Base-by-base conservation (phyloP, 192 early-diverging fungal genomes). In the Entophlyctis helioformis region DNA sequence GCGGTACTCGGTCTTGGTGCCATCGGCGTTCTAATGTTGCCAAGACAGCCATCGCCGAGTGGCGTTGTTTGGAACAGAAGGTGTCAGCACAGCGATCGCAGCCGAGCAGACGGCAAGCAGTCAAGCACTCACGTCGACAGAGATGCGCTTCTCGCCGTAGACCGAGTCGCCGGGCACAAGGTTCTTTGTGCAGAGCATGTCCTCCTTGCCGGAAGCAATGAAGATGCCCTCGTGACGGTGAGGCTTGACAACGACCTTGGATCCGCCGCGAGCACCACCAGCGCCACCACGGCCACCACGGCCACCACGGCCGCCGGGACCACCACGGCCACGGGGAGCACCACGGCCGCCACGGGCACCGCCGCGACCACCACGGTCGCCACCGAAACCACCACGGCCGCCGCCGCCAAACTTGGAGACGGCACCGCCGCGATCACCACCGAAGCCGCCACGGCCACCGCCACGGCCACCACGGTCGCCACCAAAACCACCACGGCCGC, bases 131-230 rank as follows among this genome's bases (percentile, higher is more conserved):
- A 91, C 91, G 52, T 98, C 95, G 6, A 96, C 84, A 1, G 85
- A 81, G 59, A 98, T 87, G 59, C 95, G 80, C 83, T 98, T 98
- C 68, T 98, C 95, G 39, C 92, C 92, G 63, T 98, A 98, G 19
- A 93, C 90, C 35, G 82, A 63, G 70, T 98, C 95, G 32, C 95
- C 95, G 35, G 89, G 86, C 39, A 98, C 92, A 49, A 98, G 69
- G 74, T 96, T 96, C 83, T 96, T 96, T 67, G 95, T 98, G 43
- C 92, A 84, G 42, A 98, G 74, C 64, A 94, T 71, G 71, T 98
- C 95, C 68, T 98, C 95, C 78, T 98, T 98, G 52, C 91, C 91
- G 23, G 57, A 23, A 15, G 92, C 95, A 71, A 98, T 78, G 59
- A 94, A 98, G 60, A 98, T 81, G 38, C 85, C 84, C 62, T 83